These are phyloP conservation scores for Asterophora parasitica DNA, from an alignment of 768 basidiomycete species.

Conservation along the genomic window DNA sequence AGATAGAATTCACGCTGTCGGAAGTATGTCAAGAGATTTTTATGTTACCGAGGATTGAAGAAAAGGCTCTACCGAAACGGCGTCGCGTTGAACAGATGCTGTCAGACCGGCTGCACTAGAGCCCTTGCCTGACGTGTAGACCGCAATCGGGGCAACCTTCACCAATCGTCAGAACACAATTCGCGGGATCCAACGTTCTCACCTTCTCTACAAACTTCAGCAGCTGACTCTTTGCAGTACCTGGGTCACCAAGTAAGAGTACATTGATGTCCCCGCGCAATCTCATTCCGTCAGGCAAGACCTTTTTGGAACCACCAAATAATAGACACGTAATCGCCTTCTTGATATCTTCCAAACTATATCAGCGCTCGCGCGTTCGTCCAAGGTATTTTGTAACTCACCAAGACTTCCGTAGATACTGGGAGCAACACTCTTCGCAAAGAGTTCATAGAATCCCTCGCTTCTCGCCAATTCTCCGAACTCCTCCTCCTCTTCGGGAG, in stretches of 20 bases:
- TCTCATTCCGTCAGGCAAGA: constrained; percentile 95
- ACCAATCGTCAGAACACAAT: not conserved
- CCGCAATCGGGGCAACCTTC: constrained; percentile 94
- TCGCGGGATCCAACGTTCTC: constrained; percentile 1
- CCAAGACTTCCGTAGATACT: constrained; percentile 96
- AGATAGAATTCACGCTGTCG: constrained; percentile 93
- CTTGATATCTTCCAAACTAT: constrained; percentile 75
- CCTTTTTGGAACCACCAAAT: constrained; percentile 96
- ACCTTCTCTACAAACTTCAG: constrained; percentile 99
- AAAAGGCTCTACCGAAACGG: constrained; percentile 66
- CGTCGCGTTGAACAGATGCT: constrained; percentile 92
- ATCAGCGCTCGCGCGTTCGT: not conserved
- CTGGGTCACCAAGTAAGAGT: constrained; percentile 91
- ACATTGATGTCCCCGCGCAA: constrained; percentile 98
- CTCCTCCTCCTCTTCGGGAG: constrained; percentile 96
- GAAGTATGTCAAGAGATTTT: constrained; percentile 4
- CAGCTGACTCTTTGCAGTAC: constrained; percentile 96
- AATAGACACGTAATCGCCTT: constrained; percentile 96
- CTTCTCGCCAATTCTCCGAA: constrained; percentile 88
- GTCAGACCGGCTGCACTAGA: constrained; percentile 98
- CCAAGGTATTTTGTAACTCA: constrained; percentile 28
- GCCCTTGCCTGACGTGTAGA: constrained; percentile 98
- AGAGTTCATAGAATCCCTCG: constrained; percentile 88
- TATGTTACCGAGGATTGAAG: not conserved
- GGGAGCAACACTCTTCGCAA: constrained; percentile 90